Evolutionary conservation across 176 grass and related monocot species (phyloP), one percentile per base, ranked within the genome.

Genomic region (Rhipidocladum racemiflorum): DNA sequence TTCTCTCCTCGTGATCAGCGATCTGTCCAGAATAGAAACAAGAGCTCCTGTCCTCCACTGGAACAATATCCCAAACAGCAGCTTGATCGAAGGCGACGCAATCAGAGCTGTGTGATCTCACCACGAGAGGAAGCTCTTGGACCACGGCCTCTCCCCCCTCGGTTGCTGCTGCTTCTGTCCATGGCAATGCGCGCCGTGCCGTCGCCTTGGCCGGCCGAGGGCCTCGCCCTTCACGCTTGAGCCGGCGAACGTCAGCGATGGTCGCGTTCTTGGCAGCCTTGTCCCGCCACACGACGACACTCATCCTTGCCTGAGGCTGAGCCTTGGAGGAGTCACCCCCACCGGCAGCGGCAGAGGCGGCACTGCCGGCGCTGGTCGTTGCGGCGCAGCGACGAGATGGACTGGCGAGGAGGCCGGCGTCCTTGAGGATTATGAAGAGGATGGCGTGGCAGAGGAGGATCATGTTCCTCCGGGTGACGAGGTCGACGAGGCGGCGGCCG

Each of bases 361-460:
- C 14, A 4, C n/a, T 21, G 42, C 10, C 10, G 45, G 4, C 12
- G 2, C 25, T 7, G 13, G 2, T 5, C 2, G 59, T 1, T 6
- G 51, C 24, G 48, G 2, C 10, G 43, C 34, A 16, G 9, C 32
- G 81, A 8, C 32, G 68, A 20, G 69, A 30, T 0, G 80, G 83
- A 6, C 43, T 17, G 23, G 66, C 28, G 77, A 94, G 89, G 62
- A 97, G 24, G 1, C 94, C 94, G 10, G 92, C 87, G 68, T 97
- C 90, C 72, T 43, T 76, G 84, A 87, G 87, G 28, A 97, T 32
- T 84, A 94, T 4, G 45, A 92, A 6, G 53, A 97, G 75, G 59
- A 97, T 88, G 77, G 83, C 85, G 84, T 97, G 70, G 61, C 83
- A 92, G 40, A 94, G 66, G 27, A 97, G 59, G 76, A 92, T 62